Evolutionary conservation across 2,329 filamentous ascomycete genomes (phyloP), one percentile per base, ranked within the genome.

Genomic region (Ceratocystis ficicola): DNA sequence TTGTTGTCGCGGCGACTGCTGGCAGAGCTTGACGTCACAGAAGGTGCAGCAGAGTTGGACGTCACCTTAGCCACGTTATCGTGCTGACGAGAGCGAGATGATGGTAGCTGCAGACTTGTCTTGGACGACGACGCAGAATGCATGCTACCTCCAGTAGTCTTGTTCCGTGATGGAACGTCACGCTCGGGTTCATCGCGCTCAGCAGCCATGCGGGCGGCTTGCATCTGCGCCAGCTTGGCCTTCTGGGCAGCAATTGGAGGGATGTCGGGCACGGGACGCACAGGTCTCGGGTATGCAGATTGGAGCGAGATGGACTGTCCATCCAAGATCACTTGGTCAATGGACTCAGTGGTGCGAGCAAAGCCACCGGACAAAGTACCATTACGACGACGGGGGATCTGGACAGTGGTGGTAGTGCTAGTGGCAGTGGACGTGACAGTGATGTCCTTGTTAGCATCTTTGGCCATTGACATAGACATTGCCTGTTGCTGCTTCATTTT

Each of bases 161-260:
- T 59, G 4, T 4, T 36, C 22, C 30, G 30, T 6, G 25, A 30
- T 8, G 28, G 7, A 22, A 30, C 59, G 15, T 66, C 66, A 7
- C 46, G 62, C 15, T 64, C 66, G 7, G 62, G 30, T 17, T 65
- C 66, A 7, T 65, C 62, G 20, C 52, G 44, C 25, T 67, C 66
- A 20, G 44, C 55, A 12, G 50, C 60, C 17, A 65, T 44, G 15
- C 60, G 63, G 2, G 66, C 63, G 1, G 63, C 66, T 61, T 68
- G 66, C 7, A 67, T 32, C 48, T 67, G 62, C 10, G 66, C 66
- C 2, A 67, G 62, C 36, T 60, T 64, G 36, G 66, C 66, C 30
- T 67, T 67, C 30, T 67, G 66, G 0, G 62, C 66, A 48, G 63
- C 66, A 15, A 67, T 65, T 1, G 64, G 67, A 20, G 67, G 67